Percentiles rank a stretch among this genome's conserved stretches.
Conservation (phyloP, 1,139 yeast genomes). For the Taphrina betulina region DNA sequence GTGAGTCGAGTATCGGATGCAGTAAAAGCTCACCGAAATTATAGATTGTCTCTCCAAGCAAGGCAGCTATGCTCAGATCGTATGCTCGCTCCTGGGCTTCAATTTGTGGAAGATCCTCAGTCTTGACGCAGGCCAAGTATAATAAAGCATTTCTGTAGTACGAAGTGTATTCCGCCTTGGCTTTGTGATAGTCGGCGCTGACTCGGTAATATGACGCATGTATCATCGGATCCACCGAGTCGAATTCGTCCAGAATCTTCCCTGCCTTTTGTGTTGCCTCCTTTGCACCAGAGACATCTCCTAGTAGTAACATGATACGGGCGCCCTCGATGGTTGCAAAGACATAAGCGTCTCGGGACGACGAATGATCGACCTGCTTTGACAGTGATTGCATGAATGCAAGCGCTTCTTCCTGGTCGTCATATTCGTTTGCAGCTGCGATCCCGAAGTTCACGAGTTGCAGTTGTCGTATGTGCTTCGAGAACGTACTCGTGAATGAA, state of each 20-base stretch:
- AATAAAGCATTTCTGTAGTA: conserved; percentile 69
- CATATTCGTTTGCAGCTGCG: conserved; percentile 53
- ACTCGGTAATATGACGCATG: conserved; percentile 82
- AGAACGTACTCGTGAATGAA: conserved; percentile 65
- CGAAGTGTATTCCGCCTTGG: conserved; percentile 71
- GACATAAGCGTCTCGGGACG: conserved; percentile 55
- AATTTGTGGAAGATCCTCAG: conserved; percentile 52
- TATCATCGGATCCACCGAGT: conserved; percentile 65
- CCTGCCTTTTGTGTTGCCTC: conserved; percentile 64
- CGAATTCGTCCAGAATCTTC: conserved; percentile 58
- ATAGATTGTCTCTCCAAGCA: conserved; percentile 87
- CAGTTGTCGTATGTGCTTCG: conserved; percentile 71
- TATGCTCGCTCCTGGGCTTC: conserved; percentile 66
- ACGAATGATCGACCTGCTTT: conserved; percentile 50
- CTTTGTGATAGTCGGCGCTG: conserved; percentile 68
- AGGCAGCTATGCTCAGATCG: conserved; percentile 81
- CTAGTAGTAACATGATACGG: conserved; percentile 60
- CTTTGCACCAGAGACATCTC: conserved; percentile 63
- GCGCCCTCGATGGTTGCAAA: conserved; percentile 78
- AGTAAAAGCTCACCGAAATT: conserved; percentile 92
- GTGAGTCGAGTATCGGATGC: conserved; percentile 72
- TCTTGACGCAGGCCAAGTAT: conserved; percentile 60
- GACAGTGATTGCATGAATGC: conserved; percentile 58
- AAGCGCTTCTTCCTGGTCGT: conserved; percentile 53
- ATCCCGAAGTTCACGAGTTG: conserved; percentile 75